These are phyloP conservation scores for Thraustochytrium striatum DNA, from an alignment of 352 stramenopile genomes.

Conservation along the genomic window DNA sequence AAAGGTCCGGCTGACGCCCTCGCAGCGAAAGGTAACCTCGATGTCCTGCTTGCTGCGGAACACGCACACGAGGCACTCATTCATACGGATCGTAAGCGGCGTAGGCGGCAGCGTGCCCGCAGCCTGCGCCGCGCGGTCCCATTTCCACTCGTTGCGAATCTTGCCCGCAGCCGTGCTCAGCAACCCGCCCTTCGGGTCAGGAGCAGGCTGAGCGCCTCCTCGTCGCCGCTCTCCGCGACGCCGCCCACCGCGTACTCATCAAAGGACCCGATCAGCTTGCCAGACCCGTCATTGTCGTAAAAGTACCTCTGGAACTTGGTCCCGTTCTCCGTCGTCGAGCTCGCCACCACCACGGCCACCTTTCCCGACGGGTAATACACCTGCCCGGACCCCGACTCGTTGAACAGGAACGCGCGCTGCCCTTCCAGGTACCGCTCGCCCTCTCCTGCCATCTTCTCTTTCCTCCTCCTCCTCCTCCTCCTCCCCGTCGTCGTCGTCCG, in stretches of 20 bases:
- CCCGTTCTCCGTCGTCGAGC: conserved; percentile 22
- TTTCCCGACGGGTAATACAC: conserved; percentile 25
- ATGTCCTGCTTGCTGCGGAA: conserved; percentile 67
- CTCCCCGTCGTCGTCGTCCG: no score
- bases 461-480: no score
- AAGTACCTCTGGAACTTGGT: conserved; percentile 49
- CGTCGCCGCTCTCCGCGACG: conserved; percentile 46
- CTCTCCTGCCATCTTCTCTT: no score
- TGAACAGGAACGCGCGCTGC: conserved; percentile 9
- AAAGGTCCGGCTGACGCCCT: conserved; percentile 66
- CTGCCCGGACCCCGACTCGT: neutral
- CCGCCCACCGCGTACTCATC: conserved; percentile 53
- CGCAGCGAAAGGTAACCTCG: conserved; percentile 63
- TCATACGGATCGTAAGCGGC: conserved; percentile 66
- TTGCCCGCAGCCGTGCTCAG: conserved; percentile 41
- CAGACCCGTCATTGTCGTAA: conserved; percentile 51
- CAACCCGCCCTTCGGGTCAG: conserved; percentile 50
- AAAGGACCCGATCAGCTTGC: conserved; percentile 51
- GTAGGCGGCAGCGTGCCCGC: conserved; percentile 62
- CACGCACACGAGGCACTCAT: conserved; percentile 66
- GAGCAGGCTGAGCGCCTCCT: conserved; percentile 47
- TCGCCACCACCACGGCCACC: conserved; percentile 17
- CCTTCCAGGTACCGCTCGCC: neutral
- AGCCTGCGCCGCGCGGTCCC: conserved; percentile 57
- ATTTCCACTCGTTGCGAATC: conserved; percentile 53